Base-by-base conservation (phyloP, 495 filamentous ascomycete species). In the Xylaria cubensis region DNA sequence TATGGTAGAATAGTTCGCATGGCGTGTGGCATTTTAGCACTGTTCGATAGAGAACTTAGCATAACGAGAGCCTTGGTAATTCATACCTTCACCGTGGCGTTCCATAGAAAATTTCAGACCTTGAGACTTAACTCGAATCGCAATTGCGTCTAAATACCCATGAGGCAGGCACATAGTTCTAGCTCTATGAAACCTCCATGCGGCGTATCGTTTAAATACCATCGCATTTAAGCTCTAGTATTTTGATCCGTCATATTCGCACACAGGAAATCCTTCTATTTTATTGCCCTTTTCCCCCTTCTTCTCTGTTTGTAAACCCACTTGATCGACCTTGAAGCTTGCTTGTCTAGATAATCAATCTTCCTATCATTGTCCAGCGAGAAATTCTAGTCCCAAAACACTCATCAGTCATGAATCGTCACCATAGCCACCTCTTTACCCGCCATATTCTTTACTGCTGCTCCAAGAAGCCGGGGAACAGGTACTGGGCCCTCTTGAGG, bases 391-490 rank as follows among this genome's bases (percentile, higher is more conserved):
- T 42, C 36, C 24, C 34, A 44, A 32, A 67, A 29, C 19, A 7
- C 44, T 56, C 65, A 44, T 67, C 50, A 56, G 34, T 67, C 36
- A 56, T 67, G 34, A 32, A 67, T 67, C 50, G 36, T 67, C 36
- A 32, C 50, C 32, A 56, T 7, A 1, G 17, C 29, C 29, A 53
- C 0, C 48, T 44, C 21, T 8, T 8, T 8, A 6, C 36, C 34
- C 10, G 9, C 5, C 2, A 19, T 26, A n/a, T 15, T 15, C 50
- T n/a, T 67, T 67, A 67, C 36, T 71, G 81, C 26, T 80, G 69
- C 77, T 82, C 72, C 76, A 84, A 82, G 67, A 86, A 89, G 0
- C 88, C 90, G 1, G 92, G 92, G 82, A 95, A 96, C 72, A 98
- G 79, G 84, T 90, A 97, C 77, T 90, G 84, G 63, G 95, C 82